Base-by-base conservation (phyloP, 768 basidiomycete species). In the Cystofilobasidium capitatum region DNA sequence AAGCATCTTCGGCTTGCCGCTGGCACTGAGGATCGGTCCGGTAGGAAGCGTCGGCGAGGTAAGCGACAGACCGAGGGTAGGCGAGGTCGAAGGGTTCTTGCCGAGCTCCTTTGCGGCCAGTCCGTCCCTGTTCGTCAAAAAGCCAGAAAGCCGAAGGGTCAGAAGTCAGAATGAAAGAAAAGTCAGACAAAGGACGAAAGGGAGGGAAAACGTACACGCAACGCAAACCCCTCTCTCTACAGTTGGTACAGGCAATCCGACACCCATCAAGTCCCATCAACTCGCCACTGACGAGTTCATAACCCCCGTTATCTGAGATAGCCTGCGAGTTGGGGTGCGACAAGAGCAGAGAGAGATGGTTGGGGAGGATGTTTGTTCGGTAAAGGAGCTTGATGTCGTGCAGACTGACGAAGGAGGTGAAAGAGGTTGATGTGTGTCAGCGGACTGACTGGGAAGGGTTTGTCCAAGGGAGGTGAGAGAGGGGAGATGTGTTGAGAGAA, bases 201-300 rank as follows among this genome's bases (percentile, higher is more conserved):
- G 33, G 12, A 45, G 55, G 16, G 4, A 31, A 35, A 13, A 83
- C 90, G 72, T 81, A 91, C 90, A 94, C 87, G 88, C 92, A 94
- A 82, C 89, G 89, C 42, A 91, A 82, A 29, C 85, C 86, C 51
- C 92, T 86, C 76, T 93, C 89, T 72, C 81, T 85, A 78, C 92
- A 96, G 75, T 94, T 94, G 10, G 89, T 88, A 77, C 92, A 96
- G 12, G 84, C 81, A 1, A 81, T 78, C 24, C 82, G 80, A 71
- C 73, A 55, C 22, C 58, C 65, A 58, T 37, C 40, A 5, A 59
- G 49, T 13, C 40, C 51, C 26, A 65, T 61, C 44, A 61, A 47
- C 47, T 67, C 69, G 60, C 58, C 58, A 62, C 64, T 60, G 47
- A 57, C 64, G n/a, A 66, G 69, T 16, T 69, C 68, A 10, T 70